Evolutionary conservation across 148 eudicot species (phyloP).

Genomic region (Agrostemma githago): DNA sequence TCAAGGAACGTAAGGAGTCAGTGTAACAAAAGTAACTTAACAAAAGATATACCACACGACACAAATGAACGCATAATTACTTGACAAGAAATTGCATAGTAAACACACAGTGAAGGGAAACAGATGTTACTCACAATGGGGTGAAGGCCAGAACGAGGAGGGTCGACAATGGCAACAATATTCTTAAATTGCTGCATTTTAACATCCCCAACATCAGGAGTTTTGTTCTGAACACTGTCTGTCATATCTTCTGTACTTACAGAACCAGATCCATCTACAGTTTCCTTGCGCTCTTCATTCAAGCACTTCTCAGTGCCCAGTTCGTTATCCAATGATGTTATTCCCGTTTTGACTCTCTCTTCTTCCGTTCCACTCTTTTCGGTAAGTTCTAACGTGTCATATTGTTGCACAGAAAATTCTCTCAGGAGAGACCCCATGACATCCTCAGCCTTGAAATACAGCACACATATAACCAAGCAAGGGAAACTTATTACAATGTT

Average conservation of each 20-base stretch:
- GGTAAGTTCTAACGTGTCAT: constrained; percentile 27
- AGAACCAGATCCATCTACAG: constrained; percentile 20
- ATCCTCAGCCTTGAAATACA: constrained; percentile 60
- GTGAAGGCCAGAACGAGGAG: constrained; percentile 98
- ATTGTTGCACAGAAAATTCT: constrained; percentile 51
- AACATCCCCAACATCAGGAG: constrained; percentile 24
- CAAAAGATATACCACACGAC: not conserved
- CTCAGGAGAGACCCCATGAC: constrained; percentile 72
- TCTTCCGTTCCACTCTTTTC: constrained; percentile 33
- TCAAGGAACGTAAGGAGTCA: not conserved
- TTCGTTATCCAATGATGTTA: constrained; percentile 26
- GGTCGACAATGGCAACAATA: constrained; percentile 93
- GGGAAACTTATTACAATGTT: not conserved
- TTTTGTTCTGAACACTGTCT: constrained; percentile 11
- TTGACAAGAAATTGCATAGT: not conserved
- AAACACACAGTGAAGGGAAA: not conserved
- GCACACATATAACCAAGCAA: not conserved
- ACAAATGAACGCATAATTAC: not conserved
- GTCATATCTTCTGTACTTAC: constrained; percentile 24
- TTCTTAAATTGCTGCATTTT: constrained; percentile 49
- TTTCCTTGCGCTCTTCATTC: constrained; percentile 29
- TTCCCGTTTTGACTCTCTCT: constrained; percentile 22
- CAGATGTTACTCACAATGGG: constrained; percentile 61
- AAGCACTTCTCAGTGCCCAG: constrained; percentile 24
- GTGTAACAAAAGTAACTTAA: not conserved